Percentiles rank a stretch among this genome's conserved stretches.
phyloP scores from a whole-genome alignment of 257 asterid genomes.

The Solanum sitiens region DNA sequence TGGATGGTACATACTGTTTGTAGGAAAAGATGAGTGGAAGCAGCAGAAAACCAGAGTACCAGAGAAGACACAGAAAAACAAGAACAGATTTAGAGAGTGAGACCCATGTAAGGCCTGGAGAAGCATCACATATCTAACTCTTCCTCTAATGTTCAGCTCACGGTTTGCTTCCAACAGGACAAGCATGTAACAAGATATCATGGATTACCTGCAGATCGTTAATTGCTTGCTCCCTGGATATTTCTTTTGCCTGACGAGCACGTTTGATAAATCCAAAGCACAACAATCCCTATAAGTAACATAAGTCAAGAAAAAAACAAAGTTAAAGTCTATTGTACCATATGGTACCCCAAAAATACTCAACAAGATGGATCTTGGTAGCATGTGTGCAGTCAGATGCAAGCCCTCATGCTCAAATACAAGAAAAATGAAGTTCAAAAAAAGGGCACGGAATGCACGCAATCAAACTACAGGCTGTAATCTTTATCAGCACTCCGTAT shows the following conservation, averaged over 20 bases:
- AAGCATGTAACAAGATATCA: neutral
- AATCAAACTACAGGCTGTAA: neutral
- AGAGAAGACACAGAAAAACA: neutral
- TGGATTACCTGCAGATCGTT: slow-evolving; percentile 70
- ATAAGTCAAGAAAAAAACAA: neutral
- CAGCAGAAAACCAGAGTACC: neutral
- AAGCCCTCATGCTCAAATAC: neutral
- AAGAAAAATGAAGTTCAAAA: neutral
- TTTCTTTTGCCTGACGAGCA: slow-evolving; percentile 61
- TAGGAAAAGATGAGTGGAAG: neutral
- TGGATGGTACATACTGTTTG: neutral
- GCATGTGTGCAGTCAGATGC: neutral
- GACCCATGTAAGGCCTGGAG: neutral
- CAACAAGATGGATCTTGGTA: neutral
- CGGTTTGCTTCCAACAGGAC: neutral
- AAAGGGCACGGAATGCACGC: neutral
- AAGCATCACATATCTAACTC: neutral
- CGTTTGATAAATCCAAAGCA: slow-evolving; percentile 87
- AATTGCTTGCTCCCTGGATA: slow-evolving; percentile 70
- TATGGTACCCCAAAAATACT: neutral
- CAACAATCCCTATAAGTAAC: slow-evolving; percentile 48
- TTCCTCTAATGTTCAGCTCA: neutral
- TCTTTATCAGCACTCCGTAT: neutral
- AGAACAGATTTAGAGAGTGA: neutral
- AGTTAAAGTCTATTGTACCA: neutral